Base-by-base conservation (phyloP, 2,329 filamentous ascomycete species). In the Ophiostoma tasmaniense region DNA sequence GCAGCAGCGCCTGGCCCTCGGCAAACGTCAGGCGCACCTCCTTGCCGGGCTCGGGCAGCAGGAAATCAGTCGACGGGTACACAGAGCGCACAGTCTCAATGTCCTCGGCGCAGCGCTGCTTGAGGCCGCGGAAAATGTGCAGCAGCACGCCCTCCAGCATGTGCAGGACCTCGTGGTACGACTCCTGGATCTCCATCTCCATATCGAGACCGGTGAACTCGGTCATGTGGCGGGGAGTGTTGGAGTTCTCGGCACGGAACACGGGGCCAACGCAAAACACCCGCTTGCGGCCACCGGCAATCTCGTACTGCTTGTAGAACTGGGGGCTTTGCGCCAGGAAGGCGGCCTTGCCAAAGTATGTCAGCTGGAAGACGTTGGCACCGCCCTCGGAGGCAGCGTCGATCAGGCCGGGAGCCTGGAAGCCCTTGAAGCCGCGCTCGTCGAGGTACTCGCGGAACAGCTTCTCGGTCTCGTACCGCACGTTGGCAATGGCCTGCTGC, bases 351-450 rank as follows among this genome's bases (percentile, higher is more conserved):
- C 90, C 91, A 78, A 98, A 98, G 81, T 98, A 98, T 61, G 89
- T 89, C 74, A 98, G 83, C 74, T 89, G 85, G 79, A 99, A 98
- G 55, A 98, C 94, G 77, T 94, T 96, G 73, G 89, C 89, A 73
- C 95, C 95, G 75, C 95, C 94, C 81, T 99, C 95, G 3, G 92
- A 95, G 4, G 95, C 91, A 17, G 94, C 90, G 66, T 90, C 93
- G 68, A 96, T 91, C 61, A 99, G 83, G 78, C 93, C 94, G 11
- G 95, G 93, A 1, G 93, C 91, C 78, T 97, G 92, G 75, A 97
- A 93, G 78, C 91, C 87, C 72, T 89, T 88, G 78, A 97, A 96
- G 68, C 88, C 86, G 70, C 86, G 86, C 73, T 85, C 83, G 71
- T 89, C 84, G 73, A 97, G 88, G 78, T 93, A 98, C 74, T 74